Evolutionary conservation across 2,329 filamentous ascomycete species (phyloP).

Genomic region (Fusarium sp.): DNA sequence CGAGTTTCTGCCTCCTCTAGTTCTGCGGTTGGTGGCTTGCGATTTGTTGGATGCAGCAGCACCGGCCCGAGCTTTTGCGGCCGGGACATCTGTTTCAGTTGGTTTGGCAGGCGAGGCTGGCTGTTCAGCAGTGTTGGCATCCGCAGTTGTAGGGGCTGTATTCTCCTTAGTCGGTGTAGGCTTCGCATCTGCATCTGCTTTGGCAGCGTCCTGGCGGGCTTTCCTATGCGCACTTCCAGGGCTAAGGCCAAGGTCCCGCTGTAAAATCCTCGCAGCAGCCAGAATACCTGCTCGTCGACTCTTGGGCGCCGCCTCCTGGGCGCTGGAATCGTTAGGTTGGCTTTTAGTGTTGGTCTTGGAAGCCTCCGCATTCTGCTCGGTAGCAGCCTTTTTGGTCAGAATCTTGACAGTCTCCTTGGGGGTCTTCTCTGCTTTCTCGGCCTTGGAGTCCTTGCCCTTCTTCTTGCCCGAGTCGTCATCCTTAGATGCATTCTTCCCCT

Average conservation of each 20-base stretch:
- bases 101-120: constrained; percentile 38
- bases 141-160: constrained; percentile 19
- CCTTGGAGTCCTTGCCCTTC: constrained; percentile 70
- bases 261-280: constrained; percentile 71
- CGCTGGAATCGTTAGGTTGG: constrained; percentile 47
- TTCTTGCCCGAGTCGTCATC: constrained; percentile 68
- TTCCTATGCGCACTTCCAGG: constrained; percentile 71
- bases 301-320: constrained; percentile 58
- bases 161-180: constrained; percentile 51
- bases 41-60: constrained; percentile 42
- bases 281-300: constrained; percentile 70
- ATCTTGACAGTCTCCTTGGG: constrained; percentile 71
- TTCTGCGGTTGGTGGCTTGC: constrained; percentile 46
- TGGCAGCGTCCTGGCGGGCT: constrained; percentile 68
- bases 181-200: constrained; percentile 63
- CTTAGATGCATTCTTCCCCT: constrained; percentile 57
- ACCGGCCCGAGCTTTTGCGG: constrained; percentile 39
- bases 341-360: constrained; percentile 56
- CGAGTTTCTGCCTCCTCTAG: constrained; percentile 52
- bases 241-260: constrained; percentile 73
- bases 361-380: constrained; percentile 60
- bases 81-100: constrained; percentile 29
- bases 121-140: constrained; percentile 28
- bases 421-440: constrained; percentile 63
- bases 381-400: constrained; percentile 67